Evolutionary conservation across 805 yeast species (phyloP).

Genomic region (Starmerella etchellsii): DNA sequence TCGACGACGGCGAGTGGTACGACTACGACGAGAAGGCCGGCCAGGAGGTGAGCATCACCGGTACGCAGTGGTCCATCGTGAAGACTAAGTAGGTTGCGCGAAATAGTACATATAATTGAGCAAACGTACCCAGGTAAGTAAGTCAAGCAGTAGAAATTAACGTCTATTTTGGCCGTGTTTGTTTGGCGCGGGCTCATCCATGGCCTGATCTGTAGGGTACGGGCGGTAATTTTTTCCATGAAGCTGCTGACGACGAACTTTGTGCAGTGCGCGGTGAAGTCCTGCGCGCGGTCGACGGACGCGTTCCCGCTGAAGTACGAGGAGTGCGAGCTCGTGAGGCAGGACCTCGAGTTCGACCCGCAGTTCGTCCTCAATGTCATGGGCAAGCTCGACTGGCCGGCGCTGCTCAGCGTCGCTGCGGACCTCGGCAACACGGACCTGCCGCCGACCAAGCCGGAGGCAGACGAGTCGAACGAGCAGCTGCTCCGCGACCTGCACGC

Average conservation of each 20-base stretch:
- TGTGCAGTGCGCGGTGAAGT: conserved; percentile 79
- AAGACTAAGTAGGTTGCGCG: conserved; percentile 16
- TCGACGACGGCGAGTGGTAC: conserved; percentile 78
- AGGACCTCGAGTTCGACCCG: conserved; percentile 68
- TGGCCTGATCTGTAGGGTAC: too few species aligned
- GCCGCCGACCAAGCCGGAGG: conserved; percentile 29
- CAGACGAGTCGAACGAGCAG: conserved; percentile 30
- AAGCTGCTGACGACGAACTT: conserved; percentile 92
- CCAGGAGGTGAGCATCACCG: conserved; percentile 69
- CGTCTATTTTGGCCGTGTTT: too few species aligned
- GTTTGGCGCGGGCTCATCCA: too few species aligned
- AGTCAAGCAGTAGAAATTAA: too few species aligned
- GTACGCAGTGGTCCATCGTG: conserved; percentile 52
- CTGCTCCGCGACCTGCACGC: conserved; percentile 65
- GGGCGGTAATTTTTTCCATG: conserved; percentile 35
- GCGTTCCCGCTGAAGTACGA: conserved; percentile 72
- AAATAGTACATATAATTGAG: too few species aligned
- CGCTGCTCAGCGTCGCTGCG: conserved; percentile 59
- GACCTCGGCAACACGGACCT: conserved; percentile 52
- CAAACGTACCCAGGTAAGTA: too few species aligned
- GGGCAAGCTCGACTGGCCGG: conserved; percentile 80
- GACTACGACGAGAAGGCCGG: conserved; percentile 83
- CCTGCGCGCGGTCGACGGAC: conserved; percentile 59
- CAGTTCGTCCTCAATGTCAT: conserved; percentile 65
- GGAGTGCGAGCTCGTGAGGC: conserved; percentile 56